A percentile compares a stretch with the other conserved stretches of the same genome.
These are phyloP conservation scores for Alternaria atra DNA, from an alignment of 2,329 filamentous ascomycete genomes.

Conservation along the genomic window DNA sequence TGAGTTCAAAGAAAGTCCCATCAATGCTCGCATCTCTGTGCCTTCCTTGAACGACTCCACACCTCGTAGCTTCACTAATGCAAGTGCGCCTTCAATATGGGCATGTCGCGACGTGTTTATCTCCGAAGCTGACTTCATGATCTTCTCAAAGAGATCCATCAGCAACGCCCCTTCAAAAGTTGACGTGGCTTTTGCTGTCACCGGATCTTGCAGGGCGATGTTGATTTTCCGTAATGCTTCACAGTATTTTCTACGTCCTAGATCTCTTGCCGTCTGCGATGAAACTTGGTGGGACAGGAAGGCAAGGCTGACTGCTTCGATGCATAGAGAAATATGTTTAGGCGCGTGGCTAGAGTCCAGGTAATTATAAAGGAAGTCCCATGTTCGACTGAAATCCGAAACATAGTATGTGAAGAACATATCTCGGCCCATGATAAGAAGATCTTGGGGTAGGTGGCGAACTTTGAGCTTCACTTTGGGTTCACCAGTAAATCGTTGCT, in stretches of 20 bases:
- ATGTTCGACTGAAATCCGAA: slow-evolving; percentile 34
- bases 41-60: slow-evolving; percentile 26
- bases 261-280: slow-evolving; percentile 25
- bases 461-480: slow-evolving; percentile 16
- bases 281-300: slow-evolving; percentile 34
- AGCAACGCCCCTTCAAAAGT: slow-evolving; percentile 35
- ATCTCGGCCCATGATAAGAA: slow-evolving; percentile 28
- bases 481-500: background rate
- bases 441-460: slow-evolving; percentile 24
- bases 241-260: slow-evolving; percentile 35
- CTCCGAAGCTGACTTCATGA: slow-evolving; percentile 22
- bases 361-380: slow-evolving; percentile 35
- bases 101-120: slow-evolving; percentile 21
- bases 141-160: slow-evolving; percentile 41
- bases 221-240: slow-evolving; percentile 34
- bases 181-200: slow-evolving; percentile 19
- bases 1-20: slow-evolving; percentile 36
- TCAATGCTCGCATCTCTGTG: slow-evolving; percentile 24
- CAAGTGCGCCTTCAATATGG: slow-evolving; percentile 38
- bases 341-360: slow-evolving; percentile 20
- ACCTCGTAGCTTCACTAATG: slow-evolving; percentile 34
- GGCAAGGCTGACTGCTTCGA: slow-evolving; percentile 42
- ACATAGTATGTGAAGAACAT: slow-evolving; percentile 40
- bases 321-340: slow-evolving; percentile 33
- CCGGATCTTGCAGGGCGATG: slow-evolving; percentile 24